Conservation (phyloP, 2,329 filamentous ascomycete genomes). For the Cladosporium sp. region DNA sequence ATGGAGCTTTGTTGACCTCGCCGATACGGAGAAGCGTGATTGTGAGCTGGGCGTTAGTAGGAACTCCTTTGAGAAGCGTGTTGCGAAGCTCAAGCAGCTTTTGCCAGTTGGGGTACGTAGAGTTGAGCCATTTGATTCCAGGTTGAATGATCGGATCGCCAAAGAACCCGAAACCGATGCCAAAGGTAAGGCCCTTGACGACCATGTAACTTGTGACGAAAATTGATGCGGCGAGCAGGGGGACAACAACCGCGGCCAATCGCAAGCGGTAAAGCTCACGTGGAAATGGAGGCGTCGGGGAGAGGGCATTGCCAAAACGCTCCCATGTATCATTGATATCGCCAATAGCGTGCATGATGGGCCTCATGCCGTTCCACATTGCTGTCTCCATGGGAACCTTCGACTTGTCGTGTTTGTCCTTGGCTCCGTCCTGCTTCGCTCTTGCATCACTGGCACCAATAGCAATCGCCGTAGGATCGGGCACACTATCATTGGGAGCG, state of each 20-base stretch:
- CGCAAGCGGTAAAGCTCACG: conserved; percentile 40
- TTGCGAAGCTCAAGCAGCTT: conserved; percentile 69
- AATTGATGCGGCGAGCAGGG: conserved; percentile 39
- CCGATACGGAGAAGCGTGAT: conserved; percentile 76
- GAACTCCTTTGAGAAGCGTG: conserved; percentile 72
- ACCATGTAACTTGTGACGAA: conserved; percentile 48
- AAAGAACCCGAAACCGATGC: conserved; percentile 71
- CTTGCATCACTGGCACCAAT: conserved; percentile 51
- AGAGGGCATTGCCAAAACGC: conserved; percentile 54
- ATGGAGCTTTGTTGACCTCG: conserved; percentile 72
- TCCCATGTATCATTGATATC: conserved; percentile 60
- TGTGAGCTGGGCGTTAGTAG: conserved; percentile 79
- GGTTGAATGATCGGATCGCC: conserved; percentile 67
- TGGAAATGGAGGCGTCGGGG: conserved; percentile 46
- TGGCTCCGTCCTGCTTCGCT: conserved; percentile 47
- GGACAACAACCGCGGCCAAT: conserved; percentile 42
- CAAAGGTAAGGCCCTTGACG: conserved; percentile 61
- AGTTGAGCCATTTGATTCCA: conserved; percentile 56
- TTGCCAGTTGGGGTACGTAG: conserved; percentile 65
- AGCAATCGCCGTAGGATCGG: conserved; percentile 58
- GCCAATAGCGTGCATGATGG: conserved; percentile 62
- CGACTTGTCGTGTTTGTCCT: conserved; percentile 64
- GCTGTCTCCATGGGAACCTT: conserved; percentile 71
- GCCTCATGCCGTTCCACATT: conserved; percentile 72
- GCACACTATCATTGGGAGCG: conserved; percentile 47